Conservation (phyloP, 208 protist genomes). For the Wallacemonas sp. region DNA sequence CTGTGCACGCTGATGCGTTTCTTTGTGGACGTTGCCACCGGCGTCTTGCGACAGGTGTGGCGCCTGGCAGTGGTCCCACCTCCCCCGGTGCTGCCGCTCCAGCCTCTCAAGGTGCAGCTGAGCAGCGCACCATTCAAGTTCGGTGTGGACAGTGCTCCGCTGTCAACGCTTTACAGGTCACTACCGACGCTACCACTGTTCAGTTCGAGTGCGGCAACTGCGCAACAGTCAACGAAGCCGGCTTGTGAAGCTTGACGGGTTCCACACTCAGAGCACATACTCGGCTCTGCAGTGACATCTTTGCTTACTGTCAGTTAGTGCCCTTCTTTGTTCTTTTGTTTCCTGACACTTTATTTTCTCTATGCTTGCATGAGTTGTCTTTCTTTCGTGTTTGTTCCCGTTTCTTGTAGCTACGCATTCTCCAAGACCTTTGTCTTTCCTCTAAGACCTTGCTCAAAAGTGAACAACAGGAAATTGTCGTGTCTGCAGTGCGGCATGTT, state of each 20-base stretch:
- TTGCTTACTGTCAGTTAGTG: no score
- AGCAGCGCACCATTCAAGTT: conserved; percentile 53
- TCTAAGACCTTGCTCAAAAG: neutral
- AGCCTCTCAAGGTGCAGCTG: neutral
- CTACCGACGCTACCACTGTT: conserved; percentile 32
- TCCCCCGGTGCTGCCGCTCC: neutral
- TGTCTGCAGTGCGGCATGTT: no score
- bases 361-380: no score
- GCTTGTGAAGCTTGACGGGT: no score
- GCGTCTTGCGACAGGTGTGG: conserved; percentile 22
- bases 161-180: conserved; percentile 59
- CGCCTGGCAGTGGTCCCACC: neutral
- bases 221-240: conserved; percentile 61
- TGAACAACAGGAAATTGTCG: neutral
- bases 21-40: conserved; percentile 72
- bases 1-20: conserved; percentile 50
- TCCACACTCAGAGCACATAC: neutral
- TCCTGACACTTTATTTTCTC: no score
- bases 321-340: neutral
- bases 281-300: no score
- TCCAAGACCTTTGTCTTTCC: neutral
- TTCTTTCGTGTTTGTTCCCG: no score
- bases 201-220: conserved; percentile 81
- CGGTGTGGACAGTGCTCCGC: conserved; percentile 62
- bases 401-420: neutral